A percentile compares a stretch with the other conserved stretches of the same genome.
phyloP scores from a whole-genome alignment of 2,329 filamentous ascomycete species.

The Alternaria gaisen region DNA sequence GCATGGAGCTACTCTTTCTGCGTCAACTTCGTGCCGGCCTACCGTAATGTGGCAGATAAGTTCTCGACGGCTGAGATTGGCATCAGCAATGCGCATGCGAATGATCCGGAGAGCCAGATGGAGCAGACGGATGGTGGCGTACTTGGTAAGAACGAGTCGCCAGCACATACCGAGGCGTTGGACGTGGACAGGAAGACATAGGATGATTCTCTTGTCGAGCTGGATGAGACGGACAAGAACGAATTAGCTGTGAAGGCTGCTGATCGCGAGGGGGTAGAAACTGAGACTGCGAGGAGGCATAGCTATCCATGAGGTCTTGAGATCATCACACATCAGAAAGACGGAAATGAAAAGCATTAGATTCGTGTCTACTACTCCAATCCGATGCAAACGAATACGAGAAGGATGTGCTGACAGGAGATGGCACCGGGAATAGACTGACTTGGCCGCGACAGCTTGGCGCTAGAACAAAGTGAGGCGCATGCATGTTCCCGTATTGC shows the following conservation, averaged over 20 bases:
- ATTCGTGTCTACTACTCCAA: not conserved
- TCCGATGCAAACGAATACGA: not conserved
- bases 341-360: not conserved
- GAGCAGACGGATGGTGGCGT: conserved; percentile 4
- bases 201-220: not conserved
- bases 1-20: conserved; percentile 57
- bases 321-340: not conserved
- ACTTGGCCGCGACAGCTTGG: not conserved
- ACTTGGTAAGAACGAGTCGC: conserved; percentile 22
- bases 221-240: too few species aligned
- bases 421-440: not conserved
- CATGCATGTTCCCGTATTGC: not conserved
- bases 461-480: not conserved
- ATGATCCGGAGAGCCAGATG: conserved; percentile 44
- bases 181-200: conserved; percentile 19
- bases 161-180: conserved; percentile 25
- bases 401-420: not conserved
- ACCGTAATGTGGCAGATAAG: conserved; percentile 69
- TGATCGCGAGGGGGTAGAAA: not conserved
- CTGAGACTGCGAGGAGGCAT: not conserved
- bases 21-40: conserved; percentile 72
- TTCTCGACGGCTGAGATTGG: conserved; percentile 59
- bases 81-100: conserved; percentile 40
- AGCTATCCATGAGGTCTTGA: not conserved
- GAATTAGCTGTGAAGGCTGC: not conserved